Evolutionary conservation across 2,329 filamentous ascomycete genomes (phyloP).

Genomic region (Stagonosporopsis cucurbitacearum): DNA sequence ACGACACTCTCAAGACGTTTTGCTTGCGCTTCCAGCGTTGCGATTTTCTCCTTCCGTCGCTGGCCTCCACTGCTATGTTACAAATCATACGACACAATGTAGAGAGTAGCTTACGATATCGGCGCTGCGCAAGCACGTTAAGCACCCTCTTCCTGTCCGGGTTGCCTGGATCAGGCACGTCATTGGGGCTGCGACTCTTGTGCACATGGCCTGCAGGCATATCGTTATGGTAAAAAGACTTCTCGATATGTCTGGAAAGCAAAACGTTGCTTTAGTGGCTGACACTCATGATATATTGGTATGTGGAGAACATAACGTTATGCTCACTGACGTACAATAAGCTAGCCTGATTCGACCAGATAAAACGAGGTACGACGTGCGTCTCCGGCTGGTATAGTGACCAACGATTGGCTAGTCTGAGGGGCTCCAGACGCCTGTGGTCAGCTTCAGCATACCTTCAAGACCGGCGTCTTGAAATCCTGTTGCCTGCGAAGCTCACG

Average conservation of each 20-base stretch:
- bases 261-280: neutral
- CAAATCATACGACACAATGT: neutral
- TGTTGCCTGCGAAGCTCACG: neutral
- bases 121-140: conserved; percentile 41
- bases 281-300: conserved; percentile 11
- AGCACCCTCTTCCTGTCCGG: conserved; percentile 42
- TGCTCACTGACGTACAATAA: conserved; percentile 9
- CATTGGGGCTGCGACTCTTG: conserved; percentile 29
- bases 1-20: conserved; percentile 1
- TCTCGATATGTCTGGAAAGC: conserved; percentile 17
- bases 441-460: neutral
- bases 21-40: conserved; percentile 33
- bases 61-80: conserved; percentile 26
- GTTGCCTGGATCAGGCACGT: conserved; percentile 32
- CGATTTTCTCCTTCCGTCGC: conserved; percentile 34
- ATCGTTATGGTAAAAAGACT: conserved; percentile 19
- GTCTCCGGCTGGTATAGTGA: conserved; percentile 1
- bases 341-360: conserved; percentile 1
- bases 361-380: conserved; percentile 7
- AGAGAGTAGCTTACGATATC: conserved; percentile 33
- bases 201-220: conserved; percentile 32
- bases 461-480: neutral
- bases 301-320: conserved; percentile 34
- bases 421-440: neutral
- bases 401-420: conserved; percentile 1